phyloP scores from a whole-genome alignment of 225 moss, liverwort and hornwort genomes.

The Pseudisothecium myosuroides region DNA sequence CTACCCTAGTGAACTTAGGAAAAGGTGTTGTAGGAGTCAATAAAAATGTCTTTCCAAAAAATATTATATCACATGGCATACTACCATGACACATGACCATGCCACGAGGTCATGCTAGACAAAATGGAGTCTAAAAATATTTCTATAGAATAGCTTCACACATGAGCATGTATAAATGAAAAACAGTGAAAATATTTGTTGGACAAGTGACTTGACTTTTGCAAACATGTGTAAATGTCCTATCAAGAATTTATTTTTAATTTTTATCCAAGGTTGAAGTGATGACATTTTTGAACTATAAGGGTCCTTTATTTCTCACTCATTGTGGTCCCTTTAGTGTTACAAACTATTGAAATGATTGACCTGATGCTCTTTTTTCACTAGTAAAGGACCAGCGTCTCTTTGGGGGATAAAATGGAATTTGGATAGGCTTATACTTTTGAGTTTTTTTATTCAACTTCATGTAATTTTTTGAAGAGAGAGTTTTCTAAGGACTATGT shows the following conservation, averaged over 20 bases:
- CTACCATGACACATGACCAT: not conserved
- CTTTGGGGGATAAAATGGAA: not conserved
- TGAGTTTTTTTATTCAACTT: not conserved
- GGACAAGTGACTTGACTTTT: too few relatives aligned
- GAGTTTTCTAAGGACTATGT: accelerated
- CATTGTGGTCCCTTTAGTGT: not conserved
- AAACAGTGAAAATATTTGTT: not conserved
- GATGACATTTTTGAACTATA: not conserved
- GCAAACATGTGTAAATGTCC: too few relatives aligned
- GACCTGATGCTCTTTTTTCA: not conserved
- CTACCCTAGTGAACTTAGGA: not conserved
- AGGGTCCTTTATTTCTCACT: not conserved
- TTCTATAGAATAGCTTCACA: not conserved
- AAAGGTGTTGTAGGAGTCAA: too few relatives aligned
- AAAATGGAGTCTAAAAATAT: not conserved
- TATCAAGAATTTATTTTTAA: accelerated
- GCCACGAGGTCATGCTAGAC: not conserved
- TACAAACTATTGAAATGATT: not conserved
- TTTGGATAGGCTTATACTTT: accelerated
- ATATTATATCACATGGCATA: not conserved
- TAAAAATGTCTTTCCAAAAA: too few relatives aligned
- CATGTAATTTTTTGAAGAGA: not conserved
- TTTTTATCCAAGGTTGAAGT: not conserved
- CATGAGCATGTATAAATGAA: not conserved
- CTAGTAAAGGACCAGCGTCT: not conserved